Base-by-base conservation (phyloP, 2,329 filamentous ascomycete species). In the Diaporthe amygdali region DNA sequence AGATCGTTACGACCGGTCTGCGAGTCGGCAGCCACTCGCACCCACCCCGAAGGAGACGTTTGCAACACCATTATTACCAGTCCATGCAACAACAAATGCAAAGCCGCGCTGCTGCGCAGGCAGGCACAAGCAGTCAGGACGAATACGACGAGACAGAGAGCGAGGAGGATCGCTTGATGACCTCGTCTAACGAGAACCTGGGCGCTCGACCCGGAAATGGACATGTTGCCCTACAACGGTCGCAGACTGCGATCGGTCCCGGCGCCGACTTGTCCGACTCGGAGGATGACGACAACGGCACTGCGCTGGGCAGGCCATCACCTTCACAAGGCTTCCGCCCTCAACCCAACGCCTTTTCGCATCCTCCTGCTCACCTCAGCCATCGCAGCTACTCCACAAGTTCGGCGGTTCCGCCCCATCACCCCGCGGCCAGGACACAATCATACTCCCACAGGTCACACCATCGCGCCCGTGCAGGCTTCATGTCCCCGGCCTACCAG, bases 131-230 rank as follows among this genome's bases (percentile, higher is more conserved):
- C 81, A 97, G 95, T 77, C 94, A 97, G 80, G 95, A 97, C 76
- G 95, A 97, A 83, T 97, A 97, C 77, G 94, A 97, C 41, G 95
- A 97, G 84, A 97, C 93, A 73, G 95, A 97, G 80, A 97, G 89
- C 81, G 95, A 97, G 74, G 94, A 95, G 51, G 95, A 97, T 76
- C 89, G 88, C 17, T 76, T 89, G 14, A 80, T 91, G 78, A 86
- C 87, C 2, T 90, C 88, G 75, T 91, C 90, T 17, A 86, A 84
- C 55, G 90, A 91, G 76, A 86, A 89, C 70, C 77, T 86, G 34
- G 76, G 74, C 51, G 78, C 73, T 54, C 78, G 68, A 69, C 78
- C 64, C 66, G 64, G 54, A 1, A 59, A 32, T 22, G 63, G 47
- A 14, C 22, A 27, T 30, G 12, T 22, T 25, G 80, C 54, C 72